Conservation (phyloP, 2,329 filamentous ascomycete species). For the Stemphylium vesicarium region DNA sequence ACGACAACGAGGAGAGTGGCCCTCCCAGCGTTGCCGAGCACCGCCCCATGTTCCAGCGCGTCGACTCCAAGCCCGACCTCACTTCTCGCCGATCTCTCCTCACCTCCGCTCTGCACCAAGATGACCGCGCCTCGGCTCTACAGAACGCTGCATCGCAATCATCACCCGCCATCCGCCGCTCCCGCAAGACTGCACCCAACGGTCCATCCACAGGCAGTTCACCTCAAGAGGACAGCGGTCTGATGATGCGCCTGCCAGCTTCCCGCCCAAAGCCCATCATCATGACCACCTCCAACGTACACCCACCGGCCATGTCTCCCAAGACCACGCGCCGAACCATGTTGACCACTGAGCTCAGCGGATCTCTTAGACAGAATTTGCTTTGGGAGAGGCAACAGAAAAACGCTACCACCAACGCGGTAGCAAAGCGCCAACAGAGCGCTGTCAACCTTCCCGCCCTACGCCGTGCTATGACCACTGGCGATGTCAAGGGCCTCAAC, state of each 20-base stretch:
- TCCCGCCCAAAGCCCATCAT: conserved; percentile 83
- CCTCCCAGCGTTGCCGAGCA: conserved; percentile 79
- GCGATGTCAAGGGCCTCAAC: conserved; percentile 88
- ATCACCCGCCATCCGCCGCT: conserved; percentile 61
- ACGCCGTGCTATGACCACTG: conserved; percentile 59
- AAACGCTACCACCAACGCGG: conserved; percentile 84
- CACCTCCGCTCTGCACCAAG: conserved; percentile 85
- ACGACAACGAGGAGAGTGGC: conserved; percentile 76
- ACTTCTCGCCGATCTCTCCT: conserved; percentile 87
- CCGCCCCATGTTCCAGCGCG: conserved; percentile 81
- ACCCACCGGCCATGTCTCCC: conserved; percentile 82
- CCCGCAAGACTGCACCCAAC: conserved; percentile 71
- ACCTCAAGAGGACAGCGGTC: conserved; percentile 58
- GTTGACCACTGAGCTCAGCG: conserved; percentile 80
- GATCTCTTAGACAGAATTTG: conserved; percentile 88
- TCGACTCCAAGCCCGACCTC: conserved; percentile 85
- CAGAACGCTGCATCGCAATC: conserved; percentile 68
- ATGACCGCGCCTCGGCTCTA: conserved; percentile 73
- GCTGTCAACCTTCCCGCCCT: conserved; percentile 41
- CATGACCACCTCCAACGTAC: conserved; percentile 70
- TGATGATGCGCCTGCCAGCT: conserved; percentile 65
- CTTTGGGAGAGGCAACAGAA: conserved; percentile 96
- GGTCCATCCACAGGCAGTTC: conserved; percentile 69
- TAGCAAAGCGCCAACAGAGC: conserved; percentile 87
- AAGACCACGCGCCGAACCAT: conserved; percentile 93